A percentile compares a stretch with the other conserved stretches of the same genome.
Conservation (phyloP, 495 filamentous ascomycete genomes). For the Aeminium ludgeri region DNA sequence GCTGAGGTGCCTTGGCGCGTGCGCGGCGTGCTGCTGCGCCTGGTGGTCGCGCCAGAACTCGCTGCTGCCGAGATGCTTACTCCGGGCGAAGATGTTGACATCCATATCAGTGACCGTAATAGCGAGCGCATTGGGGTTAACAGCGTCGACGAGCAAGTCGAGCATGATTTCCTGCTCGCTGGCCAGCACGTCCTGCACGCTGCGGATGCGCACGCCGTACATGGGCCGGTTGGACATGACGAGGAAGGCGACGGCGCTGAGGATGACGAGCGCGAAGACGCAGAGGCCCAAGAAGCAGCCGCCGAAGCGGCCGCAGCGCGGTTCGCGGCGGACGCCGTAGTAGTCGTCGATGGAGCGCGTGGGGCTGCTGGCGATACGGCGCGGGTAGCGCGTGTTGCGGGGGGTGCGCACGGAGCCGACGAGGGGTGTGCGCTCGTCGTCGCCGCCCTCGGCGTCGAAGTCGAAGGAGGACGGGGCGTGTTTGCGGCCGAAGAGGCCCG, state of each 20-base stretch:
- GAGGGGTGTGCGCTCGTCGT: conserved; percentile 81
- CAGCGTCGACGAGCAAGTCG: conserved; percentile 69
- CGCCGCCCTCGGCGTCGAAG: conserved; percentile 58
- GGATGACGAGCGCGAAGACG: conserved; percentile 57
- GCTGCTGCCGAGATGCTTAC: conserved; percentile 63
- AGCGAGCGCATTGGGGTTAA: conserved; percentile 81
- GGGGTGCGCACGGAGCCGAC: conserved; percentile 46
- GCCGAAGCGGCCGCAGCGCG: conserved; percentile 47
- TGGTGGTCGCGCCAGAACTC: conserved; percentile 50
- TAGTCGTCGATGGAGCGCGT: conserved; percentile 62
- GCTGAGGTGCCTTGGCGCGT: conserved; percentile 14
- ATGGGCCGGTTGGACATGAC: conserved; percentile 83
- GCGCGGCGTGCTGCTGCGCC: no score
- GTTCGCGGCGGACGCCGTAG: conserved; percentile 43
- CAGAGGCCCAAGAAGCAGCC: conserved; percentile 61
- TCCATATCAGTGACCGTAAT: conserved; percentile 71
- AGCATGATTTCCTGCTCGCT: conserved; percentile 93
- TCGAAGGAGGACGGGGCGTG: conserved; percentile 40
- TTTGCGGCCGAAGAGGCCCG: conserved; percentile 11
- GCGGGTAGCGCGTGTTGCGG: conserved; percentile 40
- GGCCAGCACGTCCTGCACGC: conserved; percentile 75
- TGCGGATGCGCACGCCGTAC: conserved; percentile 52
- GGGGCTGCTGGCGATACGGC: conserved; percentile 39
- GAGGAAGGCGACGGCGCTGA: conserved; percentile 70
- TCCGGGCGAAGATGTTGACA: conserved; percentile 85